Evolutionary conservation across 805 yeast species (phyloP).

Genomic region (Kregervanrija delftensis): DNA sequence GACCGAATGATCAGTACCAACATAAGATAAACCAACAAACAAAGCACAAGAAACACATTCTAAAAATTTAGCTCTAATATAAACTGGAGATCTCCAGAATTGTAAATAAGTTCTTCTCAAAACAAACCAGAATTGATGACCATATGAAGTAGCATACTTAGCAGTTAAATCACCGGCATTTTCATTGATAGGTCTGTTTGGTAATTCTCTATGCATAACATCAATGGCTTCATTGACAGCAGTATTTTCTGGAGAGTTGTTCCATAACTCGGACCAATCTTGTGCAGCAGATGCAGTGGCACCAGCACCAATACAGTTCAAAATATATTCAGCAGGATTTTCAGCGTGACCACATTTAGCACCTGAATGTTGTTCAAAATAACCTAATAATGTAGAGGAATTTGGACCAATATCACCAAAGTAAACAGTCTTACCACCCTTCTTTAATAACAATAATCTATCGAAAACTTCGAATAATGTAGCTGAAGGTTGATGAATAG

Average conservation of each 20-base stretch:
- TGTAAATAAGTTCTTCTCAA: constrained; percentile 34
- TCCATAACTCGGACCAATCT: too few species aligned
- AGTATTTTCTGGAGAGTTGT: constrained; percentile 13
- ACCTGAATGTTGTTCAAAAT: constrained; percentile 35
- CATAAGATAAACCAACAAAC: constrained; percentile 70
- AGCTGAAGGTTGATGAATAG: too few species aligned
- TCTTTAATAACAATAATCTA: too few species aligned
- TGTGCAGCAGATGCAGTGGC: too few species aligned
- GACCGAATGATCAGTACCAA: constrained; percentile 43
- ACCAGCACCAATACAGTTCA: too few species aligned
- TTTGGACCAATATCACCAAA: constrained; percentile 34
- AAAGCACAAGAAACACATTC: constrained; percentile 38
- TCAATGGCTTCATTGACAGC: too few species aligned
- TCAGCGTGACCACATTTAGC: too few species aligned
- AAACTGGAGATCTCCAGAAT: constrained; percentile 55
- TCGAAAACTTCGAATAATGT: too few species aligned
- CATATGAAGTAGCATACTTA: constrained; percentile 37
- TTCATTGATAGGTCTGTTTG: constrained; percentile 42
- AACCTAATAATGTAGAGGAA: constrained; percentile 48
- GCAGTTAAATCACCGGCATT: constrained; percentile 50
- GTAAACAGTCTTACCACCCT: constrained; percentile 42
- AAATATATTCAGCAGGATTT: too few species aligned
- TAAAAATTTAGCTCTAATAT: constrained; percentile 54
- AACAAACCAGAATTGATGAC: constrained; percentile 37
- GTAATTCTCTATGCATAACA: too few species aligned